A percentile compares a stretch with the other conserved stretches of the same genome.
Evolutionary conservation across 106 monocot species (phyloP).

Genomic region (Apostasia ramifera): DNA sequence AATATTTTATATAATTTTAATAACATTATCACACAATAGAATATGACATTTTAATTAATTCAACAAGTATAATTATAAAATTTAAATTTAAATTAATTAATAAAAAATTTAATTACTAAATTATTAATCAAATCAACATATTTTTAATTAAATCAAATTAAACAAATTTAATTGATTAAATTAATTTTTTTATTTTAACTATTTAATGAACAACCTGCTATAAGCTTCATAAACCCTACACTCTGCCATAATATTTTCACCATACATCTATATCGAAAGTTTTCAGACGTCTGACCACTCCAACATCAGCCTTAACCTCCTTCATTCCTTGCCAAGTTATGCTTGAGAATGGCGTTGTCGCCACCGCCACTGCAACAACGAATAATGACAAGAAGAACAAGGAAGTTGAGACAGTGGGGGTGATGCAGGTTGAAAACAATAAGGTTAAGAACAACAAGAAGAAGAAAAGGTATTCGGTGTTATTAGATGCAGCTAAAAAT

Average conservation of each 20-base stretch:
- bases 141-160: no score
- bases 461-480: conserved; percentile 2
- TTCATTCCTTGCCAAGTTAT: conserved; percentile 47
- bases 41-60: no score
- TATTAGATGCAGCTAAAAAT: conserved; percentile 1
- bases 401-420: neutral
- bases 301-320: conserved; percentile 8
- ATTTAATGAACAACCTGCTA: no score
- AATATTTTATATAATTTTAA: no score
- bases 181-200: no score
- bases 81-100: no score
- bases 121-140: no score
- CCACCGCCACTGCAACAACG: neutral
- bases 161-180: no score
- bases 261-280: neutral
- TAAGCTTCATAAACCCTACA: conserved; percentile 1
- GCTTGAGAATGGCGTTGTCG: conserved; percentile 10
- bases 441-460: conserved; percentile 22
- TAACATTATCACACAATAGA: no score
- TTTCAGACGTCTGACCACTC: neutral
- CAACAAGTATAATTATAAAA: no score
- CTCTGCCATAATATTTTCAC: neutral
- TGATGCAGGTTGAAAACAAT: conserved; percentile 1
- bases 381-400: neutral
- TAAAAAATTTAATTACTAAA: no score